phyloP scores from a whole-genome alignment of 1,284 basidiomycete species.

The Spongiforma sp. region DNA sequence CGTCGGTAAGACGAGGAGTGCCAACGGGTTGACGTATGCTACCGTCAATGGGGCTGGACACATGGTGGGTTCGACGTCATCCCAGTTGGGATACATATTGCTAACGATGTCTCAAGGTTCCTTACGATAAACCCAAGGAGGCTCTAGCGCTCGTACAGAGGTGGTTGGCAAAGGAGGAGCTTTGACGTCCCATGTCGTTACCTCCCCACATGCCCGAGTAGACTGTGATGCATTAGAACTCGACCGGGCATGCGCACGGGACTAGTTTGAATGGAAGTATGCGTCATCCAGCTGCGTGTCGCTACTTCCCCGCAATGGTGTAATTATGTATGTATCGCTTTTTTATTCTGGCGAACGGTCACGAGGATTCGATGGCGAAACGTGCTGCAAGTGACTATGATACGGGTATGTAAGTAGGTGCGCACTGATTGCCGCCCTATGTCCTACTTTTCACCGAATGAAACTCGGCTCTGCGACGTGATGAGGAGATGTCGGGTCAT shows the following conservation, averaged over 20 bases:
- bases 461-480: too few relatives aligned
- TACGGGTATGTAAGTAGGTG: too few relatives aligned
- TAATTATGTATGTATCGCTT: too few relatives aligned
- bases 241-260: neutral
- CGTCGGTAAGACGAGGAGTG: conserved; percentile 63
- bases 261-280: neutral
- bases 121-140: conserved; percentile 62
- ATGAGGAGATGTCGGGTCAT: too few relatives aligned
- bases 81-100: neutral
- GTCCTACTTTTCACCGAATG: too few relatives aligned
- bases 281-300: neutral
- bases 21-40: conserved; percentile 65
- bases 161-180: conserved; percentile 51
- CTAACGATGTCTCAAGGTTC: conserved; percentile 51
- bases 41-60: conserved; percentile 66
- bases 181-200: conserved; percentile 25
- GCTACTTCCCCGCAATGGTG: neutral
- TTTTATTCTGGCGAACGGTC: too few relatives aligned
- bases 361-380: too few relatives aligned
- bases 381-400: too few relatives aligned
- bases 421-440: too few relatives aligned
- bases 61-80: conserved; percentile 50
- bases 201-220: too few relatives aligned
- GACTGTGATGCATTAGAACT: neutral
- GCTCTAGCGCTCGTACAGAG: conserved; percentile 56